Percentiles rank a stretch among this genome's conserved stretches.
These are phyloP conservation scores for Trichoderma aggressivum DNA, from an alignment of 2,329 filamentous ascomycete genomes.

Conservation along the genomic window DNA sequence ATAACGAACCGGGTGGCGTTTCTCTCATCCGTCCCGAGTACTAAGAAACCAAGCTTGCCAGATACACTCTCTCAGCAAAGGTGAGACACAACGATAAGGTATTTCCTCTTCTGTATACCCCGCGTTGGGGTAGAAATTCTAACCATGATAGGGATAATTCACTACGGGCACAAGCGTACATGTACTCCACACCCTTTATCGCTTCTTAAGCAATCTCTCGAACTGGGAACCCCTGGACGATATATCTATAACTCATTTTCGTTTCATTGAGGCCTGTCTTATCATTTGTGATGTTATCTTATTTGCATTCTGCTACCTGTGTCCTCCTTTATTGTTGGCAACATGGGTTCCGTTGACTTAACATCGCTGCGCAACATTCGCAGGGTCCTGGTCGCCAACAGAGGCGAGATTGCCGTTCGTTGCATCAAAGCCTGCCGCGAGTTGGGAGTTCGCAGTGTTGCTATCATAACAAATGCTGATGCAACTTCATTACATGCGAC, in stretches of 20 bases:
- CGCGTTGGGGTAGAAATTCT: background rate
- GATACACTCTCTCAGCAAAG: background rate
- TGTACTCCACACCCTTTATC: background rate
- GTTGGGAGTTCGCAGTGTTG: background rate
- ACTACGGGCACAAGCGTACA: background rate
- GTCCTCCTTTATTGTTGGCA: background rate
- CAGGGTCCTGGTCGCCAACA: constrained; percentile 59
- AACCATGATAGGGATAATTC: background rate
- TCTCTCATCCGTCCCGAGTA: background rate
- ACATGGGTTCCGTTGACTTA: background rate
- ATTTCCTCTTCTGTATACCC: background rate
- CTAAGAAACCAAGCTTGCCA: background rate
- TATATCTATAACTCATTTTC: background rate
- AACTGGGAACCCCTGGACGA: background rate
- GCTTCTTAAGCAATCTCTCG: background rate
- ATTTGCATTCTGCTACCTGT: background rate
- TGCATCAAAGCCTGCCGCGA: constrained; percentile 44
- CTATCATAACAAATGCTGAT: background rate
- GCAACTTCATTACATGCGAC: background rate
- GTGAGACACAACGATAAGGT: background rate
- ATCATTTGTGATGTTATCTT: background rate
- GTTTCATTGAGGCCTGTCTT: background rate
- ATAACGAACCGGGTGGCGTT: background rate
- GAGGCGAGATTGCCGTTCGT: constrained; percentile 71
- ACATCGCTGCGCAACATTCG: background rate